These are phyloP conservation scores for Klebsormidium nitens DNA, from an alignment of 139 green algal species.

Conservation along the genomic window DNA sequence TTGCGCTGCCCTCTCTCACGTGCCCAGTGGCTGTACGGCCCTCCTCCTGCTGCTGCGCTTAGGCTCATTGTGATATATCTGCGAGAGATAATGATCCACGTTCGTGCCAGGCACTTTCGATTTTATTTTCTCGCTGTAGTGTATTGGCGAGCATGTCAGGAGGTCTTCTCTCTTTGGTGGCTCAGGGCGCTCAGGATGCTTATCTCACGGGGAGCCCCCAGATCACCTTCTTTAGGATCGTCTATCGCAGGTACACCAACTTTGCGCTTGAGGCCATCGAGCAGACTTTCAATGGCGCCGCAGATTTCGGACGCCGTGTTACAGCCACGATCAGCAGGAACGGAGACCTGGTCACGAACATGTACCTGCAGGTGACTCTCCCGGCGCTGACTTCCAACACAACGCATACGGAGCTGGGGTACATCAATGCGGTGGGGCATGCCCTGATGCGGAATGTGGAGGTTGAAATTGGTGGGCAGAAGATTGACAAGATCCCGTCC, in stretches of 20 bases:
- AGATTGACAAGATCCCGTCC: constrained; percentile 31
- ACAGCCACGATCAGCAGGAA: background rate
- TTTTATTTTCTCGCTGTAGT: too few species aligned
- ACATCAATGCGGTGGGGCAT: background rate
- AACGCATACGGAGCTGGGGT: too few species aligned
- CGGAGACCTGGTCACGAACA: background rate
- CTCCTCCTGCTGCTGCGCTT: too few species aligned
- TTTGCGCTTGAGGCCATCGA: background rate
- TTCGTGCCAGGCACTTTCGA: too few species aligned
- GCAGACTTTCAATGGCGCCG: background rate
- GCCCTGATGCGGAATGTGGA: constrained; percentile 25
- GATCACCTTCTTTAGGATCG: background rate
- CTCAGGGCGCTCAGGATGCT: background rate
- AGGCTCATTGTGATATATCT: too few species aligned
- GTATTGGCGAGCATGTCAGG: too few species aligned
- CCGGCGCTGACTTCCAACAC: background rate
- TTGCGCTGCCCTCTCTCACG: too few species aligned
- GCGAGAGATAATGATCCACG: too few species aligned
- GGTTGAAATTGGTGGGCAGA: constrained; percentile 36
- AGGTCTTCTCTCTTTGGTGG: too few species aligned
- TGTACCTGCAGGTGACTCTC: background rate
- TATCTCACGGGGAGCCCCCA: background rate
- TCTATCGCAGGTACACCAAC: background rate
- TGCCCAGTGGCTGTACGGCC: too few species aligned
- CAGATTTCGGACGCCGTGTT: background rate